These are phyloP conservation scores for Aureoboletus auriporus DNA, from an alignment of 768 basidiomycete species.

Conservation along the genomic window DNA sequence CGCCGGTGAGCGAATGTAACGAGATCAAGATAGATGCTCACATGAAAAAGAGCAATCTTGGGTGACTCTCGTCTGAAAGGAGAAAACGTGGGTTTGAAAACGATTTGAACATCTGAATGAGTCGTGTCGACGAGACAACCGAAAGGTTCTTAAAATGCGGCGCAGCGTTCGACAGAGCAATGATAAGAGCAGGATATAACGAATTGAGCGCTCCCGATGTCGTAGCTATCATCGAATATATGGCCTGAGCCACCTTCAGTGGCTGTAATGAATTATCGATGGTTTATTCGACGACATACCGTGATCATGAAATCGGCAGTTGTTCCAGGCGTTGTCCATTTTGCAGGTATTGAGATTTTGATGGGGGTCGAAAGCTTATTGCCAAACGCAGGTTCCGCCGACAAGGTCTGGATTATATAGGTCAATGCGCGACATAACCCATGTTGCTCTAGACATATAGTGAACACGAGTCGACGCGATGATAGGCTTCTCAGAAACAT, in stretches of 20 bases:
- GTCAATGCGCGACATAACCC: conserved; percentile 86
- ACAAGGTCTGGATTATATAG: conserved; percentile 88
- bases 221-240: conserved; percentile 87
- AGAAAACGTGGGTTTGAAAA: conserved; percentile 89
- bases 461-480: conserved; percentile 6
- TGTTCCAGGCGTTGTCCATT: conserved; percentile 71
- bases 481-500: conserved; percentile 23
- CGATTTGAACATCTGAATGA: conserved; percentile 86
- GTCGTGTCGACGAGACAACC: conserved; percentile 74
- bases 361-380: conserved; percentile 61
- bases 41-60: conserved; percentile 90
- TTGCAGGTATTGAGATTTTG: conserved; percentile 63
- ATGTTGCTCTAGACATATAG: conserved; percentile 64
- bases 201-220: conserved; percentile 79
- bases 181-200: conserved; percentile 89
- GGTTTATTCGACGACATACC: conserved; percentile 39
- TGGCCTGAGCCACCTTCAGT: conserved; percentile 47
- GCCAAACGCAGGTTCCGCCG: conserved; percentile 79
- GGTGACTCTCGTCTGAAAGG: conserved; percentile 92
- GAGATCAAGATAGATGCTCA: conserved; percentile 31
- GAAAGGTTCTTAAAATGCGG: conserved; percentile 82
- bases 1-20: neutral
- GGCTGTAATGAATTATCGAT: conserved; percentile 4
- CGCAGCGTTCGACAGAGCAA: conserved; percentile 83
- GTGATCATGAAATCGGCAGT: conserved; percentile 87